Percentiles rank a stretch among this genome's conserved stretches.
Evolutionary conservation across 768 basidiomycete genomes (phyloP).

Genomic region (Boletus fagicola): DNA sequence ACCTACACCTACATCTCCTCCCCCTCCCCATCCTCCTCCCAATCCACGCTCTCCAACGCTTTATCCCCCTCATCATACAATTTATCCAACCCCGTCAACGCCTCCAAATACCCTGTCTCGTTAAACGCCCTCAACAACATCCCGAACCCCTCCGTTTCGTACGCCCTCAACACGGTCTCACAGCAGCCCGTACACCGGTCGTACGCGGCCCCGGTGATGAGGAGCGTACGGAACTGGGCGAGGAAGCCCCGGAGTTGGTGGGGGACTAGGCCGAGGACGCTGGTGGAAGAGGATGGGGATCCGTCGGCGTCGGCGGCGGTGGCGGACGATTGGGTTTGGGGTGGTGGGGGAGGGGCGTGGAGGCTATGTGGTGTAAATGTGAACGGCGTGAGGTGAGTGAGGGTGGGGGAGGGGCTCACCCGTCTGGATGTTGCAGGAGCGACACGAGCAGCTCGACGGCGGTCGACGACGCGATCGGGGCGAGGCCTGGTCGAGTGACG

Average conservation of each 20-base stretch:
- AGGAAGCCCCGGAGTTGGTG: slow-evolving; percentile 94
- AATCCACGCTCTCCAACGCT: slow-evolving; percentile 67
- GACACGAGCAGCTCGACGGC: slow-evolving; percentile 92
- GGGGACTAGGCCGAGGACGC: slow-evolving; percentile 83
- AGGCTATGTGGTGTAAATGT: slow-evolving; percentile 34
- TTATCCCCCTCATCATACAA: slow-evolving; percentile 74
- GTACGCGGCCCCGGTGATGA: slow-evolving; percentile 84
- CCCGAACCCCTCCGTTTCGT: slow-evolving; percentile 74
- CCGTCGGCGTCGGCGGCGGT: slow-evolving; percentile 8
- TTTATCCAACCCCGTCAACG: slow-evolving; percentile 74
- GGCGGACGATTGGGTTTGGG: slow-evolving; percentile 29
- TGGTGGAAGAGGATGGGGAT: slow-evolving; percentile 25
- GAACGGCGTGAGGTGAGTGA: not conserved
- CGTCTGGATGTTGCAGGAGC: slow-evolving; percentile 83
- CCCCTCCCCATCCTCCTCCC: slow-evolving; percentile 50
- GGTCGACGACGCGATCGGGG: slow-evolving; percentile 86
- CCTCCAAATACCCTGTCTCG: slow-evolving; percentile 71
- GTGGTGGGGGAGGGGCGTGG: slow-evolving; percentile 70
- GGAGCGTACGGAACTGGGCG: slow-evolving; percentile 79
- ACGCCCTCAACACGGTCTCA: slow-evolving; percentile 75
- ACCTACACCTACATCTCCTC: no score
- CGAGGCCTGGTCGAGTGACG: slow-evolving; percentile 92
- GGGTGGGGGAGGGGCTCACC: slow-evolving; percentile 45
- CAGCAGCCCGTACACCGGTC: slow-evolving; percentile 90
- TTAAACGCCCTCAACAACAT: slow-evolving; percentile 83